A percentile compares a stretch with the other conserved stretches of the same genome.
phyloP scores from a whole-genome alignment of 257 asterid species.

The Galeopsis tetrahit region DNA sequence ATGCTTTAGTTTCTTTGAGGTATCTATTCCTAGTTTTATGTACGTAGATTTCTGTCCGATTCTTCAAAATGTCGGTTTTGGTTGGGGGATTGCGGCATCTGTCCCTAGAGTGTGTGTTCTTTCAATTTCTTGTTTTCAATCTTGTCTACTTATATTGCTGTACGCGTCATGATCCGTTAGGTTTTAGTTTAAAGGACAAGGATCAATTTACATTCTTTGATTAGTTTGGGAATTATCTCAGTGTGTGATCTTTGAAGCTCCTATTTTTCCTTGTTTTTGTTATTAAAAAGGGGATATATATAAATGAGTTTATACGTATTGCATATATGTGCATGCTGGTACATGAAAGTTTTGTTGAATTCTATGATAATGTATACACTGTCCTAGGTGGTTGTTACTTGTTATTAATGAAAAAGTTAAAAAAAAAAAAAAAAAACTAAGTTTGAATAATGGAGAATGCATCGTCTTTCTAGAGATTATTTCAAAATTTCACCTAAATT shows the following conservation, averaged over 20 bases:
- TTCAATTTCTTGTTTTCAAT: constrained; percentile 11
- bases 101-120: constrained; percentile 43
- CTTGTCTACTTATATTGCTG: constrained; percentile 21
- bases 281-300: constrained; percentile 31
- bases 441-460: no score
- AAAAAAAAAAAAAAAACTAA: no score
- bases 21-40: constrained; percentile 34
- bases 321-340: constrained; percentile 35
- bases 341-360: constrained; percentile 29
- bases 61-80: constrained; percentile 27
- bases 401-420: no score
- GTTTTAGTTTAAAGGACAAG: constrained; percentile 34
- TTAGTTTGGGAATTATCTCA: constrained; percentile 48
- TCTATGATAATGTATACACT: constrained; percentile 1
- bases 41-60: constrained; percentile 24
- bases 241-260: constrained; percentile 44
- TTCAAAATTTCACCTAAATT: no score
- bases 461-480: no score
- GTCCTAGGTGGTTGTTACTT: no score
- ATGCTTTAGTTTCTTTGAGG: neutral
- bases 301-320: neutral
- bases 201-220: constrained; percentile 46
- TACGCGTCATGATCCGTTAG: constrained; percentile 13
- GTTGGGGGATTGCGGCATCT: constrained; percentile 38
- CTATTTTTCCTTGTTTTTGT: constrained; percentile 17